Conservation (phyloP, 257 asterid genomes). For the Parsonsia alboflavescens region DNA sequence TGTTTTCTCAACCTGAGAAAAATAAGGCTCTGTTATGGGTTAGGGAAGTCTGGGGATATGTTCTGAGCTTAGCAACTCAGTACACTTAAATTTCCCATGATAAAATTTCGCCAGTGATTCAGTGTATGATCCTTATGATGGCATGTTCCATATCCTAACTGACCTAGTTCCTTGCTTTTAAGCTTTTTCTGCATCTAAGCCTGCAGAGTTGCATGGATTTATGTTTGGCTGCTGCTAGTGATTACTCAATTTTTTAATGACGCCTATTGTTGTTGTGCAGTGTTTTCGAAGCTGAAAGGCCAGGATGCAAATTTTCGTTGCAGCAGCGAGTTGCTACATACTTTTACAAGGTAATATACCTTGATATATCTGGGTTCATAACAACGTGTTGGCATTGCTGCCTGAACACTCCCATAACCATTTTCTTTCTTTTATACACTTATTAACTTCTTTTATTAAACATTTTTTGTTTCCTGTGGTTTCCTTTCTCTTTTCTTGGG, state of each 20-base stretch:
- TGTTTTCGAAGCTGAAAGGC: constrained; percentile 91
- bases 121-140: background rate
- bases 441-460: background rate
- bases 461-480: background rate
- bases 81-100: background rate
- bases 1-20: background rate
- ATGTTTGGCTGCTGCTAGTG: constrained; percentile 7
- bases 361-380: constrained; percentile 6
- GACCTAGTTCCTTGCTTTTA: background rate
- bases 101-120: background rate
- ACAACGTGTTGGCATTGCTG: background rate
- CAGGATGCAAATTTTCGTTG: constrained; percentile 67
- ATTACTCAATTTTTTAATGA: constrained; percentile 3
- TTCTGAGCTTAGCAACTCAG: background rate
- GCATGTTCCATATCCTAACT: background rate
- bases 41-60: background rate
- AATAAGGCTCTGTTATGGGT: background rate
- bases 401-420: background rate
- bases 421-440: background rate
- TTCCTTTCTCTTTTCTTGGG: background rate
- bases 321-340: constrained; percentile 84
- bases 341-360: constrained; percentile 73
- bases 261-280: constrained; percentile 33
- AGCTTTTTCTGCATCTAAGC: background rate
- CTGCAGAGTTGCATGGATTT: background rate